A percentile compares a stretch with the other conserved stretches of the same genome.
Evolutionary conservation across 768 basidiomycete species (phyloP).

Genomic region (Hortiboletus campestris): DNA sequence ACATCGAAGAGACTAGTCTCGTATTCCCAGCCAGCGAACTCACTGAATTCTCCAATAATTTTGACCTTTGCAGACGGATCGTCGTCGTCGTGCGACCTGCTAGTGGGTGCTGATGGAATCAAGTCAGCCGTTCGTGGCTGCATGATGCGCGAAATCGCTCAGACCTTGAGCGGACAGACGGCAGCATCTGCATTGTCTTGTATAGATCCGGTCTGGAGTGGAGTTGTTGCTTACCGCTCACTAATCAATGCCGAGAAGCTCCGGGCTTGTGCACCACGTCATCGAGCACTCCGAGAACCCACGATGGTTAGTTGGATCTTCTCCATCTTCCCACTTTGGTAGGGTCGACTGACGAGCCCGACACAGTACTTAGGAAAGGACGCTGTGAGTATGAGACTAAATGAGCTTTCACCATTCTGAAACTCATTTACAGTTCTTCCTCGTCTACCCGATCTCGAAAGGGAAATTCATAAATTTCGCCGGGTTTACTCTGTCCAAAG

Average conservation of each 20-base stretch:
- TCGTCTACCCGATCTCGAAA: constrained; percentile 59
- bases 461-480: constrained; percentile 63
- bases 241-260: constrained; percentile 55
- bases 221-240: constrained; percentile 56
- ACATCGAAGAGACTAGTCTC: constrained; percentile 59
- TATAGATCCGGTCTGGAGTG: constrained; percentile 58
- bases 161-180: constrained; percentile 37
- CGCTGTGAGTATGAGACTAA: constrained; percentile 33
- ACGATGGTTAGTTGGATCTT: constrained; percentile 40
- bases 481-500: constrained; percentile 50
- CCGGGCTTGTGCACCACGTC: constrained; percentile 41
- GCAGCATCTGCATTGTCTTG: constrained; percentile 42
- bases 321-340: not conserved
- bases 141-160: constrained; percentile 34
- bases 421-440: constrained; percentile 44
- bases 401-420: not conserved
- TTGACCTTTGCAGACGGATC: constrained; percentile 64
- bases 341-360: not conserved
- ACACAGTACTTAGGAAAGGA: constrained; percentile 56
- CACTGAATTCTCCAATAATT: constrained; percentile 30
- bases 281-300: constrained; percentile 46
- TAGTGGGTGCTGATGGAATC: constrained; percentile 70
- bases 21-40: constrained; percentile 48
- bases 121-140: constrained; percentile 47
- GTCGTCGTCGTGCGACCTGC: constrained; percentile 56